Percentiles rank a stretch among this genome's conserved stretches.
These are phyloP conservation scores for Pneumocystis jirovecii DNA, from an alignment of 1,139 yeast species.

Conservation along the genomic window DNA sequence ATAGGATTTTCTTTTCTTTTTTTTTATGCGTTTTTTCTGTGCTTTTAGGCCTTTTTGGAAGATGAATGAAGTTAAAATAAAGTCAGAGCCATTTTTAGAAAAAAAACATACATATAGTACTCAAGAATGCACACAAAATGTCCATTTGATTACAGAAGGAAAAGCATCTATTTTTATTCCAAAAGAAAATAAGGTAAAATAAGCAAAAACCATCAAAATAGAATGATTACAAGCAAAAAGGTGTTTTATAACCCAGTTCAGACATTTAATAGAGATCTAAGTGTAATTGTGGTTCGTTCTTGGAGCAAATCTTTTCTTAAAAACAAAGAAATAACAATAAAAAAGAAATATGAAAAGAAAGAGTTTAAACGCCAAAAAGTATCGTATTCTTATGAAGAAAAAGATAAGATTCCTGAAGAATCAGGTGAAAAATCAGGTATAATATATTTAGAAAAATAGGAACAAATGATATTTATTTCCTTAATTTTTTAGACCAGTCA, in stretches of 20 bases:
- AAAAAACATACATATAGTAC: neutral
- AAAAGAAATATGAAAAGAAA: conserved; percentile 20
- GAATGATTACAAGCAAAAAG: conserved; percentile 25
- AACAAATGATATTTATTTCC: neutral
- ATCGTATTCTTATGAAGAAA: conserved; percentile 13
- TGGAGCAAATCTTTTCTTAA: conserved; percentile 49
- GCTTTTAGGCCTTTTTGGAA: neutral
- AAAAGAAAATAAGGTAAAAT: neutral
- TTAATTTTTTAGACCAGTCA: neutral
- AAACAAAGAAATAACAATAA: conserved; percentile 22
- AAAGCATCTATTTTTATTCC: neutral
- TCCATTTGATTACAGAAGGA: neutral
- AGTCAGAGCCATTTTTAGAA: neutral
- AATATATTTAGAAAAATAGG: conserved; percentile 5
- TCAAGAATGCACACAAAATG: neutral
- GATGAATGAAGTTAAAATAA: neutral
- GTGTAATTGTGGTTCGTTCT: conserved; percentile 71
- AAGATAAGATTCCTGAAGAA: conserved; percentile 14
- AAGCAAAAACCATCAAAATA: neutral
- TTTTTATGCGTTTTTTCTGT: neutral
- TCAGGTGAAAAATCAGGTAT: conserved; percentile 9
- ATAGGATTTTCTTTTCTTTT: neutral
- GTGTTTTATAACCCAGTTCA: conserved; percentile 95
- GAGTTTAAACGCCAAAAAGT: conserved; percentile 10
- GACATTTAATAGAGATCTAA: conserved; percentile 85